Conservation (phyloP, 208 protist species). For the Crithidia thermophila region DNA sequence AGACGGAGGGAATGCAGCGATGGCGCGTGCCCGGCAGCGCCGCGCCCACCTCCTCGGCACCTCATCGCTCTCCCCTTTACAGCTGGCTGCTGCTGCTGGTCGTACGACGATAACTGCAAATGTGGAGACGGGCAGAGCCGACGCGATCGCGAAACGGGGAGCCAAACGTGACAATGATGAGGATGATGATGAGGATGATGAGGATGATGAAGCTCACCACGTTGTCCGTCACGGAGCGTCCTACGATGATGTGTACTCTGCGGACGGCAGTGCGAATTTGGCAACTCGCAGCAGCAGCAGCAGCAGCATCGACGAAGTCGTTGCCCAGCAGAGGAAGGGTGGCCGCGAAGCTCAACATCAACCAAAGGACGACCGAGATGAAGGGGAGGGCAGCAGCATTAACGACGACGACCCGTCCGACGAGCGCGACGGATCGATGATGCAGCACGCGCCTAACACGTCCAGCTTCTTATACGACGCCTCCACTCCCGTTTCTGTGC, state of each 20-base stretch:
- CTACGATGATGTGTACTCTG: neutral
- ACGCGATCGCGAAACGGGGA: too few species aligned
- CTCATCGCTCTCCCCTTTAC: too few species aligned
- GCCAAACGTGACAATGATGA: too few species aligned
- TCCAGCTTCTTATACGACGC: slow-evolving; percentile 24
- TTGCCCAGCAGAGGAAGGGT: neutral
- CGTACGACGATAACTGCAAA: too few species aligned
- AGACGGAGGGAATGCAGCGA: too few species aligned
- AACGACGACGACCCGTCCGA: neutral
- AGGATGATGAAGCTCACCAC: neutral
- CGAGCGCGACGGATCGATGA: neutral
- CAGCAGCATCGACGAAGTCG: neutral
- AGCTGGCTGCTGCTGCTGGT: too few species aligned
- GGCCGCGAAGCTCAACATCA: neutral
- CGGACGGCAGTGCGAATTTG: too few species aligned
- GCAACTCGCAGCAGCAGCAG: neutral
- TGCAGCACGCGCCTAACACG: neutral
- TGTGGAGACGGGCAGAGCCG: too few species aligned
- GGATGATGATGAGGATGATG: neutral
- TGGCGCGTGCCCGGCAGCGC: too few species aligned
- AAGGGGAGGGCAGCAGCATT: neutral
- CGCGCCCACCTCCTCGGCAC: too few species aligned
- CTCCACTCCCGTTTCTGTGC: slow-evolving; percentile 15
- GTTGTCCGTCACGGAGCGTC: neutral
- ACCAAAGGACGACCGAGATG: neutral